These are phyloP conservation scores for Vaccinium darrowii DNA, from an alignment of 148 eudicot genomes.

Conservation along the genomic window DNA sequence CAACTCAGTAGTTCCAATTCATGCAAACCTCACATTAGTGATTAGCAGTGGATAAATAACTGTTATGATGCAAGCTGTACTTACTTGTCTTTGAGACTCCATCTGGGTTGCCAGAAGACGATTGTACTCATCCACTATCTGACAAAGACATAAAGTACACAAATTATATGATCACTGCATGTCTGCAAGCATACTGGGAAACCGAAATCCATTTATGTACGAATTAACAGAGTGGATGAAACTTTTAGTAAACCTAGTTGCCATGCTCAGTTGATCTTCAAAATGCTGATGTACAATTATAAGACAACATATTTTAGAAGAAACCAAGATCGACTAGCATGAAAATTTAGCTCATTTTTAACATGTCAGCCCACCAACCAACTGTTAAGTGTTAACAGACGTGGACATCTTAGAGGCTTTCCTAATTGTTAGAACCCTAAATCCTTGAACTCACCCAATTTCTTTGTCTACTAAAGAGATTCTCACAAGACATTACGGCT, in stretches of 20 bases:
- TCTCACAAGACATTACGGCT: background rate
- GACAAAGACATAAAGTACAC: background rate
- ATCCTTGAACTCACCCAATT: background rate
- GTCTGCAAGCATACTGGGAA: background rate
- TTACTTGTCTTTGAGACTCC: constrained; percentile 89
- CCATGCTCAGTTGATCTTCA: background rate
- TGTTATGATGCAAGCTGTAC: constrained; percentile 13
- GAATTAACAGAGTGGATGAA: background rate
- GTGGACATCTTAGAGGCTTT: background rate
- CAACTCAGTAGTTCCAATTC: background rate
- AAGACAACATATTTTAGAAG: background rate
- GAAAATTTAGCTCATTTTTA: background rate
- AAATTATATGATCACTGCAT: constrained; percentile 7
- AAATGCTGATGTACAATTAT: background rate
- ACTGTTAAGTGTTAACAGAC: background rate
- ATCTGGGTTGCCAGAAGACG: constrained; percentile 83
- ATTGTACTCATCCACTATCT: constrained; percentile 91
- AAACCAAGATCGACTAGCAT: background rate
- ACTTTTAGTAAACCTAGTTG: background rate
- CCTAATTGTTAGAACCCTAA: background rate
- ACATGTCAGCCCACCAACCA: background rate
- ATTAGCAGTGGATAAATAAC: background rate
- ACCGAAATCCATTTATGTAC: background rate
- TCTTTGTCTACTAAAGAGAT: background rate
- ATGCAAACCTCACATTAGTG: background rate